These are phyloP conservation scores for Falciphora oryzae DNA, from an alignment of 2,329 filamentous ascomycete genomes.

Conservation along the genomic window DNA sequence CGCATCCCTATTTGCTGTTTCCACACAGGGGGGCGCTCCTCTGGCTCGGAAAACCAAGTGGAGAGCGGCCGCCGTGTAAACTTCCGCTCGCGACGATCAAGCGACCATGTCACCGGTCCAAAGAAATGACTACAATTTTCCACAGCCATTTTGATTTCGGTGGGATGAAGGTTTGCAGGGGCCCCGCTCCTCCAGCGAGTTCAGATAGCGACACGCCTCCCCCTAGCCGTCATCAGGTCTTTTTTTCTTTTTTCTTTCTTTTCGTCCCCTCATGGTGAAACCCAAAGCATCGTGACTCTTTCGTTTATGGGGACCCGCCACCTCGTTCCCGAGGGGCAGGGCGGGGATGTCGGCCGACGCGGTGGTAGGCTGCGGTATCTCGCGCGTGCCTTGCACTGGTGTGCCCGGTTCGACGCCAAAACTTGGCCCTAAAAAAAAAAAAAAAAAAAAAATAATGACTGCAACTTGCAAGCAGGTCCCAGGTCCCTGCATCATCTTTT, in stretches of 20 bases:
- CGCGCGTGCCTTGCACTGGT: not conserved
- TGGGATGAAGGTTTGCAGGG: slow-evolving; percentile 1
- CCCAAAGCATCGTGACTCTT: not conserved
- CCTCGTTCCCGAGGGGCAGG: not conserved
- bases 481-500: not conserved
- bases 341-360: no score
- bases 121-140: not conserved
- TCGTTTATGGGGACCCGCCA: not conserved
- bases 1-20: not conserved
- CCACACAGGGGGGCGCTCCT: not conserved
- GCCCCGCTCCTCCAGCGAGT: not conserved
- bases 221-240: not conserved
- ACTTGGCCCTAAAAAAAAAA: not conserved
- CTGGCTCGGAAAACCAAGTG: not conserved
- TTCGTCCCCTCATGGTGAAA: not conserved
- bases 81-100: not conserved
- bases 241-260: not conserved
- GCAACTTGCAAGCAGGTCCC: not conserved
- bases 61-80: not conserved
- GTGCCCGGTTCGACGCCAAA: not conserved
- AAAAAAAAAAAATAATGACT: not conserved
- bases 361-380: not conserved
- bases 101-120: no score
- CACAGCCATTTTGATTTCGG: no score
- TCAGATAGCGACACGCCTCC: not conserved